Conservation (phyloP, 2,329 filamentous ascomycete species). For the Cryphonectria naterciae region DNA sequence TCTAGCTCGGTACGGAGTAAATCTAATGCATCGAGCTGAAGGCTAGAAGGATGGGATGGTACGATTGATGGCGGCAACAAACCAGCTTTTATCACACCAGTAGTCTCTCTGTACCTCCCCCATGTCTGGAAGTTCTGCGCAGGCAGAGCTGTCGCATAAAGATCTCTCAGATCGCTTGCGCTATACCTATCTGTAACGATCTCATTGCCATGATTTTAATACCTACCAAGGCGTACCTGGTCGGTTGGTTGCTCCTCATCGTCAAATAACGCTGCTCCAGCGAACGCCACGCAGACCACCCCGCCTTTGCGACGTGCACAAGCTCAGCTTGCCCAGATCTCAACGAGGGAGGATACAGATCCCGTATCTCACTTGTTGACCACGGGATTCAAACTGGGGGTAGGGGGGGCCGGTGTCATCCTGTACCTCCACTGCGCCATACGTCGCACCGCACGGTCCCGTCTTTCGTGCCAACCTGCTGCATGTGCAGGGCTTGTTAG, state of each 20-base stretch:
- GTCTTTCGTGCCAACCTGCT: not conserved
- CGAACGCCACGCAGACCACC: not conserved
- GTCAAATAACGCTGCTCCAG: not conserved
- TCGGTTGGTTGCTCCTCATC: not conserved
- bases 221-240: not conserved
- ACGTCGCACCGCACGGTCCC: constrained; percentile 11
- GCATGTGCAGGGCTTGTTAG: not conserved
- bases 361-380: constrained; percentile 5
- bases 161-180: not conserved
- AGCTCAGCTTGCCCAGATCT: constrained; percentile 20
- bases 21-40: constrained; percentile 18
- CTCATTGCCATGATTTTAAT: not conserved
- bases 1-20: constrained; percentile 2
- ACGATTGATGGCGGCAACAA: not conserved
- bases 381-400: constrained; percentile 7
- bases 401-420: constrained; percentile 16
- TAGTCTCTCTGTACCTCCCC: not conserved
- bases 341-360: not conserved
- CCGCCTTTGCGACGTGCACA: constrained; percentile 25
- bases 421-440: constrained; percentile 5
- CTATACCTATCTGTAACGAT: not conserved
- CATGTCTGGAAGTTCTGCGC: not conserved
- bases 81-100: not conserved
- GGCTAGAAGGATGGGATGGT: constrained; percentile 11
- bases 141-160: not conserved